Conservation (phyloP, 2,329 filamentous ascomycete species). For the Curvularia sp. region DNA sequence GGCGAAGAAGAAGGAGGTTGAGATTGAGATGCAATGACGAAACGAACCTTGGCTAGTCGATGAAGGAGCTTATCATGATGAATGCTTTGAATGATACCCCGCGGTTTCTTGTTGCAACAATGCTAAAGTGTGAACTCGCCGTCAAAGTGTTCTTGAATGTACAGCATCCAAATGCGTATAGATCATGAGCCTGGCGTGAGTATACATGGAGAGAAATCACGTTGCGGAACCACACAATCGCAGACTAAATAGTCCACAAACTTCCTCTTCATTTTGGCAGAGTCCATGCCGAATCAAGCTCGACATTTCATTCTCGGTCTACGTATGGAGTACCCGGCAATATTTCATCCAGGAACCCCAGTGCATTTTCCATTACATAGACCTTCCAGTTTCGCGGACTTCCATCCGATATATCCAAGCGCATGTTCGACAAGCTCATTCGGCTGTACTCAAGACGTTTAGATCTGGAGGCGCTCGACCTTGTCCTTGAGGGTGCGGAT, state of each 20-base stretch:
- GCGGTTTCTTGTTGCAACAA: neutral
- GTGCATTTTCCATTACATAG: constrained; percentile 23
- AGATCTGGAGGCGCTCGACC: constrained; percentile 95
- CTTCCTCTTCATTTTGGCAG: constrained; percentile 16
- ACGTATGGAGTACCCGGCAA: constrained; percentile 22
- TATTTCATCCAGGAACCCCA: constrained; percentile 29
- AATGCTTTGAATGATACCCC: constrained; percentile 18
- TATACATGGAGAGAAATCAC: neutral
- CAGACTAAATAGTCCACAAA: neutral
- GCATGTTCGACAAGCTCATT: neutral
- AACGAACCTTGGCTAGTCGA: neutral
- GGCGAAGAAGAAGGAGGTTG: constrained; percentile 35
- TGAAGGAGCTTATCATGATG: constrained; percentile 3
- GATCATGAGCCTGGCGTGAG: neutral
- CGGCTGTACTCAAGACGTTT: constrained; percentile 17
- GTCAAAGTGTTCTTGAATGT: neutral
- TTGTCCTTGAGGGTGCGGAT: constrained; percentile 91
- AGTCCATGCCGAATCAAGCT: constrained; percentile 31
- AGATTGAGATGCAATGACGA: constrained; percentile 47
- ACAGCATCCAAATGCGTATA: neutral
- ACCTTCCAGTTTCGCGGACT: constrained; percentile 21
- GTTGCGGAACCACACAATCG: neutral
- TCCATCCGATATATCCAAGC: constrained; percentile 3
- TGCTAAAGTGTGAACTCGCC: neutral
- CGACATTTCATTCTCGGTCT: constrained; percentile 39